phyloP scores from a whole-genome alignment of 1,284 basidiomycete genomes.

The Psilocybe mexicana region DNA sequence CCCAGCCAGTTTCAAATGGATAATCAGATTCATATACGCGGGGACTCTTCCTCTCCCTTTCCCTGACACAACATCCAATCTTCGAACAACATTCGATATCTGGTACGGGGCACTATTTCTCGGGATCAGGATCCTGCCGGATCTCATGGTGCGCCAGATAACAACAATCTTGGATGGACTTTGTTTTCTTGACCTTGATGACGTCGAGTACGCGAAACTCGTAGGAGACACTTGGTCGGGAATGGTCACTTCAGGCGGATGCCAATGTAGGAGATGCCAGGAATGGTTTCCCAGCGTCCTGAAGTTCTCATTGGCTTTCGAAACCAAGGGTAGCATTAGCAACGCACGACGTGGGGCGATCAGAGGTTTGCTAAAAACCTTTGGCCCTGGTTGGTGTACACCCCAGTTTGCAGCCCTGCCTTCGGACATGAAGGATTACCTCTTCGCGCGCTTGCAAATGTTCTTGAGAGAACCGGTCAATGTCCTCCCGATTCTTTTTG shows the following conservation, averaged over 20 bases:
- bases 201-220: not conserved
- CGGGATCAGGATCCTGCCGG: not conserved
- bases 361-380: not conserved
- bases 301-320: not conserved
- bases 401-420: not conserved
- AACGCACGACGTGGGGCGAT: not conserved
- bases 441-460: not conserved
- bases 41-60: not conserved
- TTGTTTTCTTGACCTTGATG: not conserved
- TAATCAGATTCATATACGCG: not conserved
- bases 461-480: not conserved
- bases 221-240: not conserved
- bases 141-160: not conserved
- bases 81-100: not conserved
- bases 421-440: not conserved
- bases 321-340: not conserved
- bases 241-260: not conserved
- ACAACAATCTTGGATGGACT: not conserved
- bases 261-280: not conserved
- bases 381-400: constrained; percentile 1
- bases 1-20: not conserved
- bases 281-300: not conserved
- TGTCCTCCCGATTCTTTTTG: not conserved
- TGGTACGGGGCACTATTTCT: not conserved
- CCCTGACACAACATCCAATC: not conserved